Conservation (phyloP, 2,329 filamentous ascomycete species). For the Xylariales sp. region DNA sequence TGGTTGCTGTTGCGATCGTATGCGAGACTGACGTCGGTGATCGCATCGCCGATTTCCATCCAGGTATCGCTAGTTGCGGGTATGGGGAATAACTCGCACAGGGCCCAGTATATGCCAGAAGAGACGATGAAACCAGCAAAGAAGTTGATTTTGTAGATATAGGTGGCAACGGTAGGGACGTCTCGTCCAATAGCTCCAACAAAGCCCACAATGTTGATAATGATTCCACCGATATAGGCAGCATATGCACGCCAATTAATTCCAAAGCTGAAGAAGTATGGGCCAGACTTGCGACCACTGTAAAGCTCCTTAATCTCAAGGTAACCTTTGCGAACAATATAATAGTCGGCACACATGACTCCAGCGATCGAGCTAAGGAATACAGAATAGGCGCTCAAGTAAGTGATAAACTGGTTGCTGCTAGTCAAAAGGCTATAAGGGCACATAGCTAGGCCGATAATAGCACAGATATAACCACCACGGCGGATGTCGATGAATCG, state of each 20-base stretch:
- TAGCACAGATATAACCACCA: slow-evolving; percentile 80
- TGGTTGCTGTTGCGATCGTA: slow-evolving; percentile 35
- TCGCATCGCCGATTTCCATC: slow-evolving; percentile 39
- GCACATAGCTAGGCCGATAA: slow-evolving; percentile 78
- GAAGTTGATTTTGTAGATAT: slow-evolving; percentile 89
- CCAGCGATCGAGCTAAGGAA: slow-evolving; percentile 92
- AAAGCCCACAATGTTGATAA: slow-evolving; percentile 91
- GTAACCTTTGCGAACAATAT: slow-evolving; percentile 77
- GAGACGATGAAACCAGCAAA: slow-evolving; percentile 79
- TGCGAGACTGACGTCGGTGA: slow-evolving; percentile 47
- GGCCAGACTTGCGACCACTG: slow-evolving; percentile 59
- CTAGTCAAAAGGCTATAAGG: slow-evolving; percentile 74
- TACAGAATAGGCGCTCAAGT: slow-evolving; percentile 86
- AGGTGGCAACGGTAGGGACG: slow-evolving; percentile 75
- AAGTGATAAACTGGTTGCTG: slow-evolving; percentile 83
- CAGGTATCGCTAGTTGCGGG: slow-evolving; percentile 71
- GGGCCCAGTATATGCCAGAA: slow-evolving; percentile 58
- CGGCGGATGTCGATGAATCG: slow-evolving; percentile 81
- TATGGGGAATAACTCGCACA: slow-evolving; percentile 68
- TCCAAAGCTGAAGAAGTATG: slow-evolving; percentile 72
- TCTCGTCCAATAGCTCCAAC: slow-evolving; percentile 68
- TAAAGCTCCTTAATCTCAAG: slow-evolving; percentile 76
- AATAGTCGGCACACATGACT: slow-evolving; percentile 89
- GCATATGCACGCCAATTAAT: slow-evolving; percentile 80
- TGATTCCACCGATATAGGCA: slow-evolving; percentile 77